Evolutionary conservation across 176 grass and related monocot species (phyloP).

Genomic region (Triticum turgidum): DNA sequence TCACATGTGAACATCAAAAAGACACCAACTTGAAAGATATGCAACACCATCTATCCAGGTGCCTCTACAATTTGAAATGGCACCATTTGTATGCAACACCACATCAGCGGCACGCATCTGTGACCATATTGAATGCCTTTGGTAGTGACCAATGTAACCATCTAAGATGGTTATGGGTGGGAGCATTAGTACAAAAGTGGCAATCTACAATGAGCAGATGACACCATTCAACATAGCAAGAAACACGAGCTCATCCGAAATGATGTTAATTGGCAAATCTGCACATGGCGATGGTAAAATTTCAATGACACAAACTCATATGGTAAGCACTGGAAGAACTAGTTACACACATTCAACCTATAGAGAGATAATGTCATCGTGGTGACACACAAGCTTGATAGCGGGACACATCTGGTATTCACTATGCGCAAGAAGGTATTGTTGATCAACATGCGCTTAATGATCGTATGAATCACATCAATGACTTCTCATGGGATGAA

Average conservation of each 20-base stretch:
- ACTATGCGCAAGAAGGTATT: no score
- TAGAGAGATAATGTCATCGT: accelerated
- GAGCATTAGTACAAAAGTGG: no score
- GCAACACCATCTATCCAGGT: no score
- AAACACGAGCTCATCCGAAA: no score
- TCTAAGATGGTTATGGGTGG: no score
- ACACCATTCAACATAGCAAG: no score
- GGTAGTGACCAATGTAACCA: no score
- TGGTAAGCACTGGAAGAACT: conserved; percentile 12
- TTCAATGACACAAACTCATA: background rate
- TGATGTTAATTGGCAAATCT: no score
- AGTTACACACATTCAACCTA: background rate
- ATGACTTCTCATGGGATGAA: background rate
- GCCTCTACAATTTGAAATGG: background rate
- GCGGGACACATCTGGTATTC: background rate
- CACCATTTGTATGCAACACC: background rate
- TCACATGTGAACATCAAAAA: background rate
- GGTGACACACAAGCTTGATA: background rate
- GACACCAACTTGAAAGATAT: background rate
- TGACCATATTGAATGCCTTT: background rate
- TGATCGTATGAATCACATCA: background rate
- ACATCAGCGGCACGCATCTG: background rate
- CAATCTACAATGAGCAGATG: no score
- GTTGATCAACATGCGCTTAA: background rate
- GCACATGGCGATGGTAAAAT: no score